These are phyloP conservation scores for Cordyceps pruinosa DNA, from an alignment of 2,329 filamentous ascomycete species.

Conservation along the genomic window DNA sequence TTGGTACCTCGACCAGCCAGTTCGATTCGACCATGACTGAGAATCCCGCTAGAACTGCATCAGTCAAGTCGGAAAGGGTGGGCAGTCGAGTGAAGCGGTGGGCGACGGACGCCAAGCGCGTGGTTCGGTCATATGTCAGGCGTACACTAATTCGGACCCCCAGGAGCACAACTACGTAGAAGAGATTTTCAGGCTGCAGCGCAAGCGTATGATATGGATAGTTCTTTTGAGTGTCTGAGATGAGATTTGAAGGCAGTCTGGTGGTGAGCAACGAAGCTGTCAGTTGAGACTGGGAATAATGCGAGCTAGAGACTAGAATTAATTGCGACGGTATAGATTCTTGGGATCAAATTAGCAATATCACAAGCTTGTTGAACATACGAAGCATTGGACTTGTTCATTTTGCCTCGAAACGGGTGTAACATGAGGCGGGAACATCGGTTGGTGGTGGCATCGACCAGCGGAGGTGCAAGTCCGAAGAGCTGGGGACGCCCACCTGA, in stretches of 20 bases:
- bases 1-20: background rate
- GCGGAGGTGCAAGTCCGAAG: slow-evolving; percentile 6
- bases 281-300: background rate
- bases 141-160: slow-evolving; percentile 26
- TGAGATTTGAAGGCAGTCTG: background rate
- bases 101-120: slow-evolving; percentile 27
- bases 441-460: background rate
- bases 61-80: slow-evolving; percentile 17
- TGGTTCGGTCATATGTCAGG: slow-evolving; percentile 27
- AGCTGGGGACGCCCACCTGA: background rate
- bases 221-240: background rate
- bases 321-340: background rate
- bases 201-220: background rate
- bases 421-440: background rate
- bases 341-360: slow-evolving; percentile 6
- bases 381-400: background rate
- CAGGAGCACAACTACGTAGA: slow-evolving; percentile 10
- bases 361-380: background rate
- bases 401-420: background rate
- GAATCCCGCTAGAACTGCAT: slow-evolving; percentile 9
- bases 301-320: background rate
- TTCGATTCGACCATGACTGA: background rate
- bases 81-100: slow-evolving; percentile 26
- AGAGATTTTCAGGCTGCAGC: too few relatives aligned
- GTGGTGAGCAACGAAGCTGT: background rate